A percentile compares a stretch with the other conserved stretches of the same genome.
These are phyloP conservation scores for Vitis hybrid DNA, from an alignment of 177 flowering plant genomes.

Conservation along the genomic window DNA sequence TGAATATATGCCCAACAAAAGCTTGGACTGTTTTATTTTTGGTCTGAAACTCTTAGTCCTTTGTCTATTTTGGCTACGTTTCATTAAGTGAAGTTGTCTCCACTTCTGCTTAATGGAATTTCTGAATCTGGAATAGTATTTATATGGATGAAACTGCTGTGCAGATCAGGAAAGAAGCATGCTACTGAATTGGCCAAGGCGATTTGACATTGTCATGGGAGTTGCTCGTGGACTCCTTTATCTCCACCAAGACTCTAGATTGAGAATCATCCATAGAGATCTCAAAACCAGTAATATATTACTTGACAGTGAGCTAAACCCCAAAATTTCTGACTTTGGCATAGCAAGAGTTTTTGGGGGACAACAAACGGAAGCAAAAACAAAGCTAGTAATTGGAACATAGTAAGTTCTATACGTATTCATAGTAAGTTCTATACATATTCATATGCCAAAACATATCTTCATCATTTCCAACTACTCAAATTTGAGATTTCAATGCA, in stretches of 20 bases:
- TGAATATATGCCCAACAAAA: slow-evolving; percentile 25
- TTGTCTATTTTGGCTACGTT: too few species aligned
- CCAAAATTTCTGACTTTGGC: slow-evolving; percentile 34
- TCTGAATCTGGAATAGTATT: neutral
- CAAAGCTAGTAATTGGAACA: slow-evolving; percentile 22
- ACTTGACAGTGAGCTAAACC: slow-evolving; percentile 23
- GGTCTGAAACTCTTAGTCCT: neutral
- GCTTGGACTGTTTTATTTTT: slow-evolving; percentile 18
- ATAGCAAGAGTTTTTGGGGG: slow-evolving; percentile 23
- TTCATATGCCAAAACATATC: neutral
- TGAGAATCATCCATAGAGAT: slow-evolving; percentile 27
- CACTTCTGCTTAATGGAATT: neutral
- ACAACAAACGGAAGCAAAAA: slow-evolving; percentile 16
- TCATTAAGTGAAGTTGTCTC: neutral
- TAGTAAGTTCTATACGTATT: slow-evolving; percentile 14
- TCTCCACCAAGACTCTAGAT: slow-evolving; percentile 26
- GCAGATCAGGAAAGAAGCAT: neutral
- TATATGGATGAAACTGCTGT: too few species aligned
- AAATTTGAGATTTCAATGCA: neutral
- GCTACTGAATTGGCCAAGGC: slow-evolving; percentile 11
- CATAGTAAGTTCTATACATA: slow-evolving; percentile 9
- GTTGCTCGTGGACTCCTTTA: slow-evolving; percentile 31
- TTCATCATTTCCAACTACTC: neutral
- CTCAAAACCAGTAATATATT: slow-evolving; percentile 28
- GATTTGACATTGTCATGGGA: slow-evolving; percentile 18